Evolutionary conservation across 768 basidiomycete species (phyloP).

Genomic region (Hysterangium stoloniferum): DNA sequence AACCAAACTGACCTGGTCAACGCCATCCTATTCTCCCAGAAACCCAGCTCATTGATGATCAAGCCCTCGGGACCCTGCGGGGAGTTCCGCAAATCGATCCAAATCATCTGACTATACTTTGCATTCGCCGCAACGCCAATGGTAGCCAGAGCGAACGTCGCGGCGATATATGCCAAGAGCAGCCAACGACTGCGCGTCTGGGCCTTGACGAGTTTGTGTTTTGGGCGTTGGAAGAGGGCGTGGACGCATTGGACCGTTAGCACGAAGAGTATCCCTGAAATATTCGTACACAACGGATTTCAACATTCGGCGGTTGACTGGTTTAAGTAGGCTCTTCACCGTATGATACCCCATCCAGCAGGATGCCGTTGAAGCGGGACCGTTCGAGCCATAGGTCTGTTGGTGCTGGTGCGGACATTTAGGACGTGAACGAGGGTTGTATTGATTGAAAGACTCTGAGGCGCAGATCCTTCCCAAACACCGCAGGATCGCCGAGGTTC

Average conservation of each 20-base stretch:
- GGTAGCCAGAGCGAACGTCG: constrained; percentile 22
- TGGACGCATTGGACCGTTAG: background rate
- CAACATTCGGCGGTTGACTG: background rate
- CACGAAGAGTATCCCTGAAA: background rate
- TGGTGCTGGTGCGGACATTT: background rate
- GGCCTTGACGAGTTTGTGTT: too few relatives aligned
- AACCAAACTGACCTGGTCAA: background rate
- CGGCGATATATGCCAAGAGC: background rate
- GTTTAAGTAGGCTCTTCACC: background rate
- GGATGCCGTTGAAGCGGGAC: background rate
- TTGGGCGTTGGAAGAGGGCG: background rate
- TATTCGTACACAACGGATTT: too few relatives aligned
- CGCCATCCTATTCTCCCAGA: background rate
- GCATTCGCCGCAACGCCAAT: constrained; percentile 21
- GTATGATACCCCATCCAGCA: background rate
- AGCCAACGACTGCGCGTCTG: background rate
- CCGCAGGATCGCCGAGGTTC: too few relatives aligned
- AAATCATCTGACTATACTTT: constrained; percentile 24
- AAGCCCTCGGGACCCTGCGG: constrained; percentile 22
- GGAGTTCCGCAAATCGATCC: constrained; percentile 19
- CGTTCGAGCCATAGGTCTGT: background rate
- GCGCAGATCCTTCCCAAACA: too few relatives aligned
- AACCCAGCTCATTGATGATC: background rate
- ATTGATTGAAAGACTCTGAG: too few relatives aligned
- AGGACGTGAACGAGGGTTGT: too few relatives aligned